phyloP scores from a whole-genome alignment of 495 filamentous ascomycete genomes.

The Aspergillus nidulans region DNA sequence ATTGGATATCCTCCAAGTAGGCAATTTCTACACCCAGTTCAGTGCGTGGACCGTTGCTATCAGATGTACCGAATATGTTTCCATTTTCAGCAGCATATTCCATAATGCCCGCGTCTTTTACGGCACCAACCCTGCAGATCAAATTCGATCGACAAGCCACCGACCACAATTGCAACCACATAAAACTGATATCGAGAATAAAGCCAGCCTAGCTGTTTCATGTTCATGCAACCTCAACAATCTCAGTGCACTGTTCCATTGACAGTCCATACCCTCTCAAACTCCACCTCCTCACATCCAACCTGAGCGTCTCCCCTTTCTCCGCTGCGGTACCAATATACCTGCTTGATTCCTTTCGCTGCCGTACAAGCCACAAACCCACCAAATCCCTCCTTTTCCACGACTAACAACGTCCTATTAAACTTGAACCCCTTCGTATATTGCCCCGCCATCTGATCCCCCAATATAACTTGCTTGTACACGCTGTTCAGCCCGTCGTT shows the following conservation, averaged over 20 bases:
- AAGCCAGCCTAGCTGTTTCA: neutral
- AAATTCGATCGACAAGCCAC: neutral
- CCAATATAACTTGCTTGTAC: slow-evolving; percentile 4
- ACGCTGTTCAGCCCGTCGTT: neutral
- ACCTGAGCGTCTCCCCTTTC: neutral
- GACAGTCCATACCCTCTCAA: neutral
- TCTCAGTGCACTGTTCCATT: neutral
- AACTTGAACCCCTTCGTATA: slow-evolving; percentile 1
- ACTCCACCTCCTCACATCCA: neutral
- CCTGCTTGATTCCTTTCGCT: slow-evolving; percentile 5
- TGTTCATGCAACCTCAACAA: neutral
- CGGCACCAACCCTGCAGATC: neutral
- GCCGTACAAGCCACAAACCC: slow-evolving; percentile 10
- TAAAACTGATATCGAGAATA: neutral
- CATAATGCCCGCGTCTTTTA: neutral
- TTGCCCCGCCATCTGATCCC: neutral
- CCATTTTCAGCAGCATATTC: too few species aligned
- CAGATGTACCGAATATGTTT: neutral
- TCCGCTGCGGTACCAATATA: neutral
- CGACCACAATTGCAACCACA: neutral
- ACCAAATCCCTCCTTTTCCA: neutral
- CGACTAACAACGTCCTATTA: neutral
- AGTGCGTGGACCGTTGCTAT: too few species aligned
- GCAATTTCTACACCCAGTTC: too few species aligned
- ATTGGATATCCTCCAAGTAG: too few species aligned